Evolutionary conservation across 345 rosid genomes (phyloP), one percentile per base, ranked within the genome.

Genomic region (Hibiscus tridactylites): DNA sequence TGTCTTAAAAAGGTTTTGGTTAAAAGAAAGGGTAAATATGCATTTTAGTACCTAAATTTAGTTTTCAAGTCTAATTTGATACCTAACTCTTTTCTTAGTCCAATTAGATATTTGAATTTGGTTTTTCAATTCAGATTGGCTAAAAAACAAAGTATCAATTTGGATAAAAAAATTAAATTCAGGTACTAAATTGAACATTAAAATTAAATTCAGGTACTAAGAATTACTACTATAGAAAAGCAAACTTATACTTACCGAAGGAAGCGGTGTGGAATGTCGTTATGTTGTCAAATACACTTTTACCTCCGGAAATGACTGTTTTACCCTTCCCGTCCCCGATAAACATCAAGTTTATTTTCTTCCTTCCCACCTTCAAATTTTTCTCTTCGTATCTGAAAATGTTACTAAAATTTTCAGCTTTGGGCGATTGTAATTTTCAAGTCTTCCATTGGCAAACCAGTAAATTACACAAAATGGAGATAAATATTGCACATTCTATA

Each of bases 201-300:
- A 3, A 10, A 11, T 9, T 13, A 13, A 13, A 11, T 13, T 47
- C 7, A 35, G 39, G 52, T 49, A 13, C n/a, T 5, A 49, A n/a
- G 3, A 6, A 31, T 31, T 2, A 31, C 4, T 31, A 31, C 33
- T 31, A 53, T 4, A 42, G 70, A 35, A 53, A 19, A 17, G 19
- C 1, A 3, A 7, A 3, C n/a, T 21, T 21, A 0, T 21, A 21
- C 24, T 80, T 82, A 95, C 98, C 99, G 46, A 92, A 95, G 31
- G 98, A 77, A 8, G 99, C 97, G 9, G 99, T 95, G 81, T 86
- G 99, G 83, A 95, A 95, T 31, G 99, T 95, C 0, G 99, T 95
- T 12, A 92, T 19, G 61, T 85, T 76, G 46, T 89, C 88, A 5
- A 66, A 69, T 2, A 92, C 76, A 42, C 92, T 92, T 76, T 78